Base-by-base conservation (phyloP, 2,329 filamentous ascomycete species). In the Macrophomina phaseolina region DNA sequence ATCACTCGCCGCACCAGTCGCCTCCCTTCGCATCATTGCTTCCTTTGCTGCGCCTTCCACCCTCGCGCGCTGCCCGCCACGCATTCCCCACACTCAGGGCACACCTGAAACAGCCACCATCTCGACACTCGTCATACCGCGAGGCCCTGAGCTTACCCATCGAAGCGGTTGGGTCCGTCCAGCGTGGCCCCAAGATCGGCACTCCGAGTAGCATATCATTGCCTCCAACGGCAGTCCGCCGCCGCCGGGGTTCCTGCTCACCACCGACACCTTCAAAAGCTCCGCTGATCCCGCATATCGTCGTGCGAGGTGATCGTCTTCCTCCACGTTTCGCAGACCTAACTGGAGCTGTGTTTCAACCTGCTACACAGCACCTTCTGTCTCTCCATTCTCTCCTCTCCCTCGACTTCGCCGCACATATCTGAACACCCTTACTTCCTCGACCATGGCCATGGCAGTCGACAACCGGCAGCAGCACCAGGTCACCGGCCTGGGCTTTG, bases 381-480 rank as follows among this genome's bases (percentile, higher is more conserved):
- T 9, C 42, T 49, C 30, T 62, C 67, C 60, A 46, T 66, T 53
- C 51, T 69, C 64, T 48, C 69, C 49, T 67, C 58, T 64, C 63
- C 32, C 63, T 65, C 40, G 34, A 30, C 63, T 36, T 53, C 51
- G 66, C 64, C 55, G 60, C 61, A 66, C 65, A 49, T 64, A 65
- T 63, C 65, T 63, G n/a, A 4, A 48, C 51, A 62, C 64, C 64
- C 65, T 55, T 69, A 40, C 64, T 58, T 66, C 64, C 55, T 65
- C 32, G 73, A 73, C 70, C 71, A 97, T 97, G 93, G 95, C 93
- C 83, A 97, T 97, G 93, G 92, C 94, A 80, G 88, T 97, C 84
- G 93, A 97, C 83, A 89, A 89, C 76, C 91, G 93, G 80, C 93
- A 94, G 82, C 92, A 84, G 72, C 72, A 76, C 70, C 79, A 80